Conservation (phyloP, 129 eudicot genomes). For the Chrysanthemum seticuspe region DNA sequence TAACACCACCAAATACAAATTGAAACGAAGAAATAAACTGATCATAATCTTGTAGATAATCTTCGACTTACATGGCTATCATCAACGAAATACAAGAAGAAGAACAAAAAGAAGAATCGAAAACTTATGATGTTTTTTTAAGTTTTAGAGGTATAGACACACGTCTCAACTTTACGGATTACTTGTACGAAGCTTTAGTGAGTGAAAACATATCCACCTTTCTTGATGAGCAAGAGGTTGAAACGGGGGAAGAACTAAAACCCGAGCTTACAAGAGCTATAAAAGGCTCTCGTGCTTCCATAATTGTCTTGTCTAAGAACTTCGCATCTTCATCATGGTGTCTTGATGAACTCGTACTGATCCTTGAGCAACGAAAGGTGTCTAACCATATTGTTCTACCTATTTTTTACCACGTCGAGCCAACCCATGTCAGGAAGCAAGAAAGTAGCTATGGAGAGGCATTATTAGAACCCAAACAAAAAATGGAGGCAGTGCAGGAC, state of each 20-base stretch:
- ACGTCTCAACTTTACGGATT: not conserved
- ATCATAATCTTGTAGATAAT: no score
- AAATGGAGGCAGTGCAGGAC: not conserved
- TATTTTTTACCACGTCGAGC: not conserved
- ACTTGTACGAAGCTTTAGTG: not conserved
- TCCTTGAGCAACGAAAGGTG: not conserved
- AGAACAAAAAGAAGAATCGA: not conserved
- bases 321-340: conserved; percentile 9
- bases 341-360: not conserved
- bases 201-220: not conserved
- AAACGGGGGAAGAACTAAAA: conserved; percentile 6
- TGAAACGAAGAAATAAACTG: no score
- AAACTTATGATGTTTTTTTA: conserved; percentile 11
- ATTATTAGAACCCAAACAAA: not conserved
- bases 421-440: conserved; percentile 9
- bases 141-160: conserved; percentile 15
- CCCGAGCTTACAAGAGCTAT: not conserved
- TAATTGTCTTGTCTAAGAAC: not conserved
- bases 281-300: conserved; percentile 3
- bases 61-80: not conserved
- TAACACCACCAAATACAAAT: no score
- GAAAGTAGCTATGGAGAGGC: not conserved
- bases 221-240: conserved; percentile 18
- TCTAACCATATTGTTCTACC: conserved; percentile 1
- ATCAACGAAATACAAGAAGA: not conserved